These are phyloP conservation scores for Mitragyna speciosa DNA, from an alignment of 257 asterid genomes.

Conservation along the genomic window DNA sequence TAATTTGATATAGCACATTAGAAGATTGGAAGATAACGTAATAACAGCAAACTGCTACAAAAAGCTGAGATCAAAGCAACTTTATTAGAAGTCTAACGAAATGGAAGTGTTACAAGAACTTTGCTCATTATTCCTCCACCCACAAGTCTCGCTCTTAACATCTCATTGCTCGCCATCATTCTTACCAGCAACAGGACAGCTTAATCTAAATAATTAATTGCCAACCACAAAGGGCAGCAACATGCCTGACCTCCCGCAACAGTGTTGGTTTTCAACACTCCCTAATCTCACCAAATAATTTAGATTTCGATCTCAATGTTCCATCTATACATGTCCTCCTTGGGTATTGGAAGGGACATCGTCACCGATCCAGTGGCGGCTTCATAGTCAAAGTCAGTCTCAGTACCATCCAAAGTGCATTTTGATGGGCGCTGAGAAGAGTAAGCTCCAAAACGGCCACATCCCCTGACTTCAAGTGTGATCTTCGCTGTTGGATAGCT, in stretches of 20 bases:
- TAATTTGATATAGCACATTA: not conserved
- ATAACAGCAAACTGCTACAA: not conserved
- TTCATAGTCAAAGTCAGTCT: conserved; percentile 49
- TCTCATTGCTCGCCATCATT: not conserved
- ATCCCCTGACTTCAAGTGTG: conserved; percentile 64
- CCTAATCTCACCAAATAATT: conserved; percentile 6
- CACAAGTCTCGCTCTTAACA: not conserved
- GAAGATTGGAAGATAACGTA: not conserved
- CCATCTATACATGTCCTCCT: conserved; percentile 77
- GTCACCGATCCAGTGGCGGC: conserved; percentile 55
- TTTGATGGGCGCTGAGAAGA: conserved; percentile 59
- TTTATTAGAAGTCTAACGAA: conserved; percentile 2
- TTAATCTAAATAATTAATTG: not conserved
- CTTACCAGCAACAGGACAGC: conserved; percentile 3
- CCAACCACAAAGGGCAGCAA: not conserved
- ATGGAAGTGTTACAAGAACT: not conserved
- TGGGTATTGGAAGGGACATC: conserved; percentile 38
- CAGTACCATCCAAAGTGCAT: conserved; percentile 50
- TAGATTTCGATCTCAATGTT: conserved; percentile 54
- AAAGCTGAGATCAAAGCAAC: not conserved
- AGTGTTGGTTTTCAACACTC: not conserved
- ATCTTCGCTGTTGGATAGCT: conserved; percentile 44
- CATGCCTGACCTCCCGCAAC: not conserved
- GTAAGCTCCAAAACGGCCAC: conserved; percentile 80
- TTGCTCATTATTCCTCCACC: not conserved